Percentiles rank a stretch among this genome's conserved stretches.
Conservation (phyloP, 176 grass and related monocot genomes). For the Paspalum vaginatum region DNA sequence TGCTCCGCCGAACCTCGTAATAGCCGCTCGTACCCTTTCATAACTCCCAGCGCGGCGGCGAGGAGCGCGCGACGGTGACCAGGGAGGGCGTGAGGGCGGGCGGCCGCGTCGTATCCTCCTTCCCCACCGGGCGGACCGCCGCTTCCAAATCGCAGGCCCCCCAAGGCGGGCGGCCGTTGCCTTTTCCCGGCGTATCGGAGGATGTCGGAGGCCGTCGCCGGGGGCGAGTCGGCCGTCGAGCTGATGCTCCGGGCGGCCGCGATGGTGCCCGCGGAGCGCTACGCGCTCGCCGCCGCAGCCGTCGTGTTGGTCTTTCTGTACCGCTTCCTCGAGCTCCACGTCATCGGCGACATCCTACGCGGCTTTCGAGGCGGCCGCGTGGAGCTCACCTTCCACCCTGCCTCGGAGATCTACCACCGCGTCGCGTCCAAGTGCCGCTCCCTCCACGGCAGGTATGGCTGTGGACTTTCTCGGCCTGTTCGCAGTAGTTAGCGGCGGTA, state of each 20-base stretch:
- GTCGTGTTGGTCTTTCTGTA: conserved; percentile 47
- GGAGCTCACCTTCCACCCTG: conserved; percentile 75
- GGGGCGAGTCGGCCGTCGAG: conserved; percentile 44
- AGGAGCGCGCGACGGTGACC: not conserved
- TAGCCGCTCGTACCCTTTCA: conserved; percentile 23
- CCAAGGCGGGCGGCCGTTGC: not conserved
- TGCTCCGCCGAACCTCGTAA: conserved; percentile 32
- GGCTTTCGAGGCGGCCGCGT: conserved; percentile 73
- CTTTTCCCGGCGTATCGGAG: not conserved
- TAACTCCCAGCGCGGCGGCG: not conserved
- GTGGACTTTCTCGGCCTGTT: not conserved
- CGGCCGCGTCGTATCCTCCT: not conserved
- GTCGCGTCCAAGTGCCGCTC: conserved; percentile 74
- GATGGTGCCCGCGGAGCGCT: conserved; percentile 47
- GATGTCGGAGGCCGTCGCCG: conserved; percentile 35
- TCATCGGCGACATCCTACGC: conserved; percentile 62
- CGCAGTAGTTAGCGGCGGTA: not conserved
- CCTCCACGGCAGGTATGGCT: conserved; percentile 78
- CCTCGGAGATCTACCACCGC: conserved; percentile 81
- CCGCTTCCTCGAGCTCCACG: conserved; percentile 88
- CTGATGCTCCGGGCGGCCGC: conserved; percentile 64
- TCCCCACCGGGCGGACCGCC: not conserved
- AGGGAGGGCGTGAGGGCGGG: not conserved
- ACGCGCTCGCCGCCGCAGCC: conserved; percentile 52
- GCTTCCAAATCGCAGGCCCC: not conserved